Conservation (phyloP, 345 rosid species). For the Citrus sp. region DNA sequence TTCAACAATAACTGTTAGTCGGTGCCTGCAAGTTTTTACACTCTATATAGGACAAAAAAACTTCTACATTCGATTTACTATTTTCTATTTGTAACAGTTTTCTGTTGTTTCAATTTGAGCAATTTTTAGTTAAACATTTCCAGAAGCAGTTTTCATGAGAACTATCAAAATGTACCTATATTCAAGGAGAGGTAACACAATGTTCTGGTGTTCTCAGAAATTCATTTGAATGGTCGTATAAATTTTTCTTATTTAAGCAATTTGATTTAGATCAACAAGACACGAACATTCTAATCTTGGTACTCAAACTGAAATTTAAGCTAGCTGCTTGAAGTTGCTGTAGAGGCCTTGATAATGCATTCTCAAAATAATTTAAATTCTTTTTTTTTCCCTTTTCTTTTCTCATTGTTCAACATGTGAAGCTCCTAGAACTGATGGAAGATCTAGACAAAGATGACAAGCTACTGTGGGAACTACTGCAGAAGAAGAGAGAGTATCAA, state of each 20-base stretch:
- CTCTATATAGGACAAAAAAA: neutral
- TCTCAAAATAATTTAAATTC: neutral
- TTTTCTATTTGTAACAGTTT: too few species aligned
- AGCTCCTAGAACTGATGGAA: constrained; percentile 35
- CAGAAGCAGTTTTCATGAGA: too few species aligned
- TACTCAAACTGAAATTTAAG: neutral
- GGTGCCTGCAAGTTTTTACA: neutral
- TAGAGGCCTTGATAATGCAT: too few species aligned
- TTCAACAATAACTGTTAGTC: neutral
- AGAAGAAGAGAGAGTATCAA: constrained; percentile 33
- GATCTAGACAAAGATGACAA: constrained; percentile 34
- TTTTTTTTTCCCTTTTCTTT: neutral
- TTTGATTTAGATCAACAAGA: too few species aligned
- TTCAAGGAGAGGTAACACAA: too few species aligned
- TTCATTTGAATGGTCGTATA: too few species aligned
- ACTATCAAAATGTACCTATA: too few species aligned
- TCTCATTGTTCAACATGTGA: constrained; percentile 6
- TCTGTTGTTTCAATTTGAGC: neutral
- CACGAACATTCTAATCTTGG: neutral
- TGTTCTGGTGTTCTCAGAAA: neutral
- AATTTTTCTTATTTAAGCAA: neutral
- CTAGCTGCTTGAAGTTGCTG: neutral
- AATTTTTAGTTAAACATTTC: neutral
- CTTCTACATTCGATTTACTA: neutral
- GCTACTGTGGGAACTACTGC: constrained; percentile 40